Conservation (phyloP, 2,329 filamentous ascomycete species). For the Diplodia scrobiculata region DNA sequence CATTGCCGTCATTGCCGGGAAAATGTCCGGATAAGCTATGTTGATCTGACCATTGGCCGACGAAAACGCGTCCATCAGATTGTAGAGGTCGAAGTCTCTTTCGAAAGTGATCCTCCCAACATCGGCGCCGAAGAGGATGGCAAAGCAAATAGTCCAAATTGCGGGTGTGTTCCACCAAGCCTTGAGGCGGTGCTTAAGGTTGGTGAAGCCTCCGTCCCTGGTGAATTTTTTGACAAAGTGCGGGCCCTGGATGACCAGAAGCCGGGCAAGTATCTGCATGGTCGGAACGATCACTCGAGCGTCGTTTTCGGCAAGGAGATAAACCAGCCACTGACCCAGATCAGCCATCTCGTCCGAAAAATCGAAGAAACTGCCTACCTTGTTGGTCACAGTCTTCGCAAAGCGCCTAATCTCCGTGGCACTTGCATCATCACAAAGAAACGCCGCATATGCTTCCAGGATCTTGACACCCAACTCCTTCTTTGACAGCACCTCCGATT, state of each 20-base stretch:
- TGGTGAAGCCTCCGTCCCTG: conserved; percentile 83
- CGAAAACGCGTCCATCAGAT: conserved; percentile 71
- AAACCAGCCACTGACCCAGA: conserved; percentile 74
- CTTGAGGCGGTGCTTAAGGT: conserved; percentile 79
- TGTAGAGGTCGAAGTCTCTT: conserved; percentile 71
- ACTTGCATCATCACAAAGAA: conserved; percentile 75
- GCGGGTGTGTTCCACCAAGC: conserved; percentile 85
- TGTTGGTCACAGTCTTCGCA: conserved; percentile 91
- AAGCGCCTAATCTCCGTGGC: conserved; percentile 77
- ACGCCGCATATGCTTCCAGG: conserved; percentile 72
- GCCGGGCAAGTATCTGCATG: conserved; percentile 77
- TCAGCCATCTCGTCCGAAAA: conserved; percentile 38
- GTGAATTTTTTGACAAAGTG: conserved; percentile 83
- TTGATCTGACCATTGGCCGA: conserved; percentile 56
- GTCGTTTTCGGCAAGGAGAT: conserved; percentile 84
- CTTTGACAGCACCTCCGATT: conserved; percentile 53
- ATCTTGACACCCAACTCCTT: conserved; percentile 73
- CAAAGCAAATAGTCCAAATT: conserved; percentile 85
- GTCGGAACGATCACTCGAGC: conserved; percentile 79
- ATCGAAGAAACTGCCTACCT: conserved; percentile 58
- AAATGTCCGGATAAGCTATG: conserved; percentile 73
- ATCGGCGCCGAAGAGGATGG: conserved; percentile 83
- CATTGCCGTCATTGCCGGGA: conserved; percentile 82
- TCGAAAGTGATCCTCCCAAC: conserved; percentile 73
- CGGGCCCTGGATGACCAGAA: conserved; percentile 79